Evolutionary conservation across 1,284 basidiomycete genomes (phyloP).

Genomic region (Sanghuangporus weigelae): DNA sequence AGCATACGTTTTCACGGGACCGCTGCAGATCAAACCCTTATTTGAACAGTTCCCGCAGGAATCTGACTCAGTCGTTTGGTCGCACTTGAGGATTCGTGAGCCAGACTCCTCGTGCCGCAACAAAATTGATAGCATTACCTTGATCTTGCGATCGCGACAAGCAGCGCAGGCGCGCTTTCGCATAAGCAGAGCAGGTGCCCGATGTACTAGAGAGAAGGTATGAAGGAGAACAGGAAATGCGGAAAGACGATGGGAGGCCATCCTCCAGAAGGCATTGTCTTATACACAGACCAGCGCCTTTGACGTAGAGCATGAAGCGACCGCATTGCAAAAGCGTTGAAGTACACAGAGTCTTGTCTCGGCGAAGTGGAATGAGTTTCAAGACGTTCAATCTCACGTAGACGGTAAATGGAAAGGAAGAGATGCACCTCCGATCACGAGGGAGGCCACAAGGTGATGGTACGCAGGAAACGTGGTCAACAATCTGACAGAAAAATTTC

Average conservation of each 20-base stretch:
- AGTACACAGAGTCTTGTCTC: background rate
- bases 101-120: background rate
- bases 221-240: background rate
- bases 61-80: background rate
- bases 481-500: too few species aligned
- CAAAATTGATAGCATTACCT: slow-evolving; percentile 21
- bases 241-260: background rate
- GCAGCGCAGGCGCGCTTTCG: background rate
- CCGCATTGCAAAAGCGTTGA: background rate
- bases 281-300: background rate
- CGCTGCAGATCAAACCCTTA: background rate
- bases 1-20: background rate
- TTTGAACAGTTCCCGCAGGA: background rate
- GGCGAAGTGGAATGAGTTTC: background rate
- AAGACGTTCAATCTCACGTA: background rate
- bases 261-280: background rate
- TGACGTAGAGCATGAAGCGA: background rate
- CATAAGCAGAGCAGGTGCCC: background rate
- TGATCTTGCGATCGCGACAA: background rate
- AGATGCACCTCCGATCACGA: too few species aligned
- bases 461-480: too few species aligned
- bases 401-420: background rate
- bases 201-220: background rate
- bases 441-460: too few species aligned
- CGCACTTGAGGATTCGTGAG: background rate